Conservation (phyloP, 495 filamentous ascomycete species). For the Trichocladium uniseriatum region DNA sequence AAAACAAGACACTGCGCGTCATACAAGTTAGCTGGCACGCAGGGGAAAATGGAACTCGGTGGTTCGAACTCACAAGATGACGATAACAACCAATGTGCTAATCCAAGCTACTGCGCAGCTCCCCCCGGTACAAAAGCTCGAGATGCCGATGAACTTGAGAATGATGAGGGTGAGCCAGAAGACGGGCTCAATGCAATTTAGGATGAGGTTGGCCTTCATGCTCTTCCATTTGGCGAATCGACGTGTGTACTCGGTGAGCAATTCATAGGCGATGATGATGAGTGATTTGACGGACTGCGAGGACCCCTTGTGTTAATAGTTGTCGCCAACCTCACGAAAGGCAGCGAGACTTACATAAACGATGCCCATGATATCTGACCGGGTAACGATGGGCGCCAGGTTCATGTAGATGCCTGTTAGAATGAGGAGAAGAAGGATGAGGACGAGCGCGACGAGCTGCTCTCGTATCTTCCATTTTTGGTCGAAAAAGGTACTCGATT, state of each 20-base stretch:
- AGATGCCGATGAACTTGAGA: conserved; percentile 1
- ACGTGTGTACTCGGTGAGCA: background rate
- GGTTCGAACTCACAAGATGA: conserved; percentile 1
- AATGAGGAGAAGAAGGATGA: background rate
- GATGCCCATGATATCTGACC: background rate
- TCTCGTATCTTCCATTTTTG: background rate
- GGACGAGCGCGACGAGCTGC: background rate
- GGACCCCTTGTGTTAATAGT: background rate
- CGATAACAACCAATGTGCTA: background rate
- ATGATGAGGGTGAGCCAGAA: conserved; percentile 2
- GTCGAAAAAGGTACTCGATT: background rate
- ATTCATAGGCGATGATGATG: background rate
- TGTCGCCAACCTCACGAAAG: background rate
- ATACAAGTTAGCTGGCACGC: too few relatives aligned
- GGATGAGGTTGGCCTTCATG: background rate
- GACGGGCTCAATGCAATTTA: background rate
- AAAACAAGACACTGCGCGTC: background rate
- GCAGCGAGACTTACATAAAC: background rate
- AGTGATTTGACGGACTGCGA: background rate
- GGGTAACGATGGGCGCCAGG: background rate
- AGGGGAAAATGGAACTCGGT: too few relatives aligned
- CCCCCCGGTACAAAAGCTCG: background rate
- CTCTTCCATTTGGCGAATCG: background rate
- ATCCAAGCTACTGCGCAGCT: background rate
- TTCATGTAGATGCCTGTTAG: background rate